Evolutionary conservation across 2,329 filamentous ascomycete species (phyloP), one percentile per base, ranked within the genome.

Genomic region (Hirsutella rhossiliensis): DNA sequence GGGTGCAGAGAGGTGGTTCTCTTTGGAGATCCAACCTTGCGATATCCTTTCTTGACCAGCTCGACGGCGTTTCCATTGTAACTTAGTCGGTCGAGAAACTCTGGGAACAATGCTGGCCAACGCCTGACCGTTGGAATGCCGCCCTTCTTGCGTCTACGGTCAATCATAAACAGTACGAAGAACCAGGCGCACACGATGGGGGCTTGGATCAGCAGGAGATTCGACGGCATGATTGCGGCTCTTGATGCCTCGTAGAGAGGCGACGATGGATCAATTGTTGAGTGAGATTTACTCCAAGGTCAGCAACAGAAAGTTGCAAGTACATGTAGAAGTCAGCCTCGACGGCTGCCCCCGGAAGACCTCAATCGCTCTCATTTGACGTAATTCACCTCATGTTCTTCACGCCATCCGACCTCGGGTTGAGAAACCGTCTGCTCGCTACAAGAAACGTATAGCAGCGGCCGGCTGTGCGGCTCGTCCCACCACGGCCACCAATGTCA

Each of bases 61-160:
- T 41, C 31, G 2, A 27, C 34, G 7, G 48, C 48, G 34, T 48
- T 40, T 3, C 19, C 9, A 42, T 46, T 50, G 32, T 47, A 50
- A n/a, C 31, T 47, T 32, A 50, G 37, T 18, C 48, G 46, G 17
- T 50, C 48, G 5, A 50, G 19, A 12, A 48, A 17, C n/a, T 48
- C 40, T 2, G 48, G 48, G 20, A 46, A 40, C 3, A 43, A 18
- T 9, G 38, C 11, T 11, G 48, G 48, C 48, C 48, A 50, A 3
- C 38, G 28, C 29, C 48, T 43, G 6, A 46, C 30, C 4, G 41
- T 48, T 17, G 48, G 46, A 5, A 47, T 45, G 3, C 18, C n/a
- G 13, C n/a, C 18, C 9, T 39, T 41, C 15, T 34, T 46, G 43
- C 40, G 30, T 3, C 18, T 27, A 9, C 29, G 36, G 19, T 45